A percentile compares a stretch with the other conserved stretches of the same genome.
Conservation (phyloP, 1,284 basidiomycete species). For the Ganoderma multipileum region DNA sequence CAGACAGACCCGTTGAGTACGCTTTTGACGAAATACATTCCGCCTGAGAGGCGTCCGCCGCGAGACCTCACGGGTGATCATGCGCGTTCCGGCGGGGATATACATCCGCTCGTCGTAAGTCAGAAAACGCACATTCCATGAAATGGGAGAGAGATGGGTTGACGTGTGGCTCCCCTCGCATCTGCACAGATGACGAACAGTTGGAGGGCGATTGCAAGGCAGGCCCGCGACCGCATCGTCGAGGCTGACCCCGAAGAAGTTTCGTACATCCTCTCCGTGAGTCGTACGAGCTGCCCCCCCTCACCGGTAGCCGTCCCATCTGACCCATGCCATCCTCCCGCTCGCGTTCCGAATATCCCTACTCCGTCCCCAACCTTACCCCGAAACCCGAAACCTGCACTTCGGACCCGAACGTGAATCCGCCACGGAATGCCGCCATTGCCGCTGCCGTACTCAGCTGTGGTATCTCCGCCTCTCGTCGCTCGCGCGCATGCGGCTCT, state of each 20-base stretch:
- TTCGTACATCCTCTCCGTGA: constrained; percentile 68
- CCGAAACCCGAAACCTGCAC: neutral
- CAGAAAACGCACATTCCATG: neutral
- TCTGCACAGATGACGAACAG: constrained; percentile 76
- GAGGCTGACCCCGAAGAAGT: constrained; percentile 71
- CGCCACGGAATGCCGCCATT: neutral
- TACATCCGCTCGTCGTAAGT: constrained; percentile 80
- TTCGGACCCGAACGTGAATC: neutral
- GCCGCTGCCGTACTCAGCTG: constrained; percentile 55
- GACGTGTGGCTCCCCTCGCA: neutral
- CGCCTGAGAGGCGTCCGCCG: constrained; percentile 72
- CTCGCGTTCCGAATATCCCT: neutral
- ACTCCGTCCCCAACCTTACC: neutral
- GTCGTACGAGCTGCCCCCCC: constrained; percentile 34
- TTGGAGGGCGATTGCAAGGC: constrained; percentile 80
- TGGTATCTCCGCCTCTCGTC: constrained; percentile 84
- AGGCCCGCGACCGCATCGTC: constrained; percentile 80
- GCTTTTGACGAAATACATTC: constrained; percentile 81
- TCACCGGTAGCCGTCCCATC: neutral
- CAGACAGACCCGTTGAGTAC: constrained; percentile 85
- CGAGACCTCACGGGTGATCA: constrained; percentile 79
- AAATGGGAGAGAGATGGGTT: constrained; percentile 7
- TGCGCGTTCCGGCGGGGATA: constrained; percentile 59
- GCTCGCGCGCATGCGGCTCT: constrained; percentile 78
- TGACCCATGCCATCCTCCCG: neutral